Conservation (phyloP, 768 basidiomycete species). For the Psilocybe cubensis region DNA sequence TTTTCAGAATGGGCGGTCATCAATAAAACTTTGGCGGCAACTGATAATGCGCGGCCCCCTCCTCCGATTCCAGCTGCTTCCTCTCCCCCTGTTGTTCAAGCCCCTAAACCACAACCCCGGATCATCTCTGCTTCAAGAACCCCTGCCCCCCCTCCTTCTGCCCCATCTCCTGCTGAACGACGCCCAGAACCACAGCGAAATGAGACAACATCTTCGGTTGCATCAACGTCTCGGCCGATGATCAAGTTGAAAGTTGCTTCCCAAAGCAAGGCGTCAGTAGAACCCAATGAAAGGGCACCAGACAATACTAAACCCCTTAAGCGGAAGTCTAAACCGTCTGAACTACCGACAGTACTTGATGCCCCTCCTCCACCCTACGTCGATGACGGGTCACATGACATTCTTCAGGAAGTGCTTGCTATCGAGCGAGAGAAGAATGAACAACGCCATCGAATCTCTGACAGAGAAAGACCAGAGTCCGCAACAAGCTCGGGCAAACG, state of each 20-base stretch:
- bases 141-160: conserved; percentile 29
- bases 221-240: conserved; percentile 50
- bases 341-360: conserved; percentile 43
- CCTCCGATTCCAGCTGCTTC: conserved; percentile 21
- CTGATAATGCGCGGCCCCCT: conserved; percentile 48
- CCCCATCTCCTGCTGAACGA: conserved; percentile 3
- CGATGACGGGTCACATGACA: conserved; percentile 82
- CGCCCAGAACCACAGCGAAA: neutral
- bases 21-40: conserved; percentile 79
- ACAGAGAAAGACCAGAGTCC: conserved; percentile 37
- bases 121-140: conserved; percentile 41
- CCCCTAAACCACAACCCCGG: conserved; percentile 31
- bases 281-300: conserved; percentile 31
- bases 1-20: conserved; percentile 85
- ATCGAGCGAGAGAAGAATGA: conserved; percentile 73
- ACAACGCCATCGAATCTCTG: conserved; percentile 49
- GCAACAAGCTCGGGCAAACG: conserved; percentile 56
- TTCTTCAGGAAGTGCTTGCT: conserved; percentile 81
- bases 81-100: conserved; percentile 11
- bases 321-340: conserved; percentile 47
- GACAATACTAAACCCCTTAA: conserved; percentile 39
- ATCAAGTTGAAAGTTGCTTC: conserved; percentile 72
- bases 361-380: conserved; percentile 69
- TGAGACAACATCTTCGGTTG: conserved; percentile 19
- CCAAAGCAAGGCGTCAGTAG: conserved; percentile 34